Evolutionary conservation across 2,329 filamentous ascomycete genomes (phyloP), one percentile per base, ranked within the genome.

Genomic region (Phaeophleospora eucalypticola): DNA sequence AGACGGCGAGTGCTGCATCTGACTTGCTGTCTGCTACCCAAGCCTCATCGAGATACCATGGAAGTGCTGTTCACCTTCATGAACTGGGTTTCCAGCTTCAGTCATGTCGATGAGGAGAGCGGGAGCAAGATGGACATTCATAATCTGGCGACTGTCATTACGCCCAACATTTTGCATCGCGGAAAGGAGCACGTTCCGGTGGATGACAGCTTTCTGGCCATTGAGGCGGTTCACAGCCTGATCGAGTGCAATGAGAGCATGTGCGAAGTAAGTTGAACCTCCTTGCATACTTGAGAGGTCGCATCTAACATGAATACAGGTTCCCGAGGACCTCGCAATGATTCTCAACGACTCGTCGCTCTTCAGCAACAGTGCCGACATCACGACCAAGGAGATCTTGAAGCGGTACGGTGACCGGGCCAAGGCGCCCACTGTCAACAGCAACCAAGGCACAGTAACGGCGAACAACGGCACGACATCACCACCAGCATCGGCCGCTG

Each of bases 41-140:
- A 97, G 67, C 80, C 84, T 41, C 89, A 98, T 65, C 82, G 93
- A 49, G 93, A 98, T 68, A 90, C 87, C 15, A 83, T 98, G 68
- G 93, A 98, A 69, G 89, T 98, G 35, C 71, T 98, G 1, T 97
- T 96, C 71, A 87, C 84, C 41, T 98, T 98, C 76, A 77, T 98
- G 38, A 95, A 95, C 63, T 98, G 93, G 91, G 89, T 90, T 4
- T 89, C 90, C 3, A 95, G 90, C 1, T 98, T 98, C 74, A 91
- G 94, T 53, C 90, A 96, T 63, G 84, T 98, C 12, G 93, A 98
- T 60, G 93, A 98, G 62, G 93, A 98, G 65, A 87, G 86, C 17
- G 93, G 93, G 19, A 96, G 91, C 59, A 96, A 97, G 76, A 98
- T 98, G 93, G 93, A 98, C 66, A 87, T 95, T 43, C 89, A 95